Base-by-base conservation (phyloP, 352 stramenopile genomes). In the Phytophthora melonis region DNA sequence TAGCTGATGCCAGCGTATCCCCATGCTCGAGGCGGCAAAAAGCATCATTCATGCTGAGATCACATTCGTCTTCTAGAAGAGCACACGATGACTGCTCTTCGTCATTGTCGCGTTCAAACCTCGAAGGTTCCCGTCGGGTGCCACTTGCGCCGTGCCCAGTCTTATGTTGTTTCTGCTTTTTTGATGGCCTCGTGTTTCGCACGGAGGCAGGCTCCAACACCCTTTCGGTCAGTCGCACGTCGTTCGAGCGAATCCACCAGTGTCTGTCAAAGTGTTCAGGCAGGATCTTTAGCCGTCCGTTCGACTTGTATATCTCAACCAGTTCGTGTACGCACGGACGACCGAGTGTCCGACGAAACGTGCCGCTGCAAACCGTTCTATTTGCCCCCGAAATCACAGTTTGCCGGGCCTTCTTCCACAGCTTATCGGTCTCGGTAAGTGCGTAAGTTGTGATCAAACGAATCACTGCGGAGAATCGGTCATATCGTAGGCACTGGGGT, bases 401-500 rank as follows among this genome's bases (percentile, higher is more conserved):
- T n/a, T 49, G 16, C 16, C 11, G 41, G 16, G 41, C 41, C 41
- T 49, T 14, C 13, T 49, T n/a, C 41, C 41, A 45, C 9, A 61
- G 7, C 9, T 23, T 61, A 49, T 19, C 55, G 5, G 55, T 61
- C 10, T 39, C 55, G 14, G 19, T 30, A 14, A 61, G 55, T 18
- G 55, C 55, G 7, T 16, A 61, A 43, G 39, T 61, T 14, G 55
- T 30, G 14, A 61, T 43, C 13, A 61, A 21, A 11, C 55, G 16
- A 19, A 45, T 27, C 3, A 18, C 8, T 11, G 23, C 55, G 3
- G 55, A 41, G 13, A 45, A 61, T 16, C 18, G 23, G 30, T 61
- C 43, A 27, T 19, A 61, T 25, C 30, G 30, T 34, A 34, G 5
- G 58, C 47, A 27, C 54, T 6, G 54, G 58, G 54, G 55, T 65